phyloP scores from a whole-genome alignment of 257 asterid genomes.

The Ligustrum vulgare region DNA sequence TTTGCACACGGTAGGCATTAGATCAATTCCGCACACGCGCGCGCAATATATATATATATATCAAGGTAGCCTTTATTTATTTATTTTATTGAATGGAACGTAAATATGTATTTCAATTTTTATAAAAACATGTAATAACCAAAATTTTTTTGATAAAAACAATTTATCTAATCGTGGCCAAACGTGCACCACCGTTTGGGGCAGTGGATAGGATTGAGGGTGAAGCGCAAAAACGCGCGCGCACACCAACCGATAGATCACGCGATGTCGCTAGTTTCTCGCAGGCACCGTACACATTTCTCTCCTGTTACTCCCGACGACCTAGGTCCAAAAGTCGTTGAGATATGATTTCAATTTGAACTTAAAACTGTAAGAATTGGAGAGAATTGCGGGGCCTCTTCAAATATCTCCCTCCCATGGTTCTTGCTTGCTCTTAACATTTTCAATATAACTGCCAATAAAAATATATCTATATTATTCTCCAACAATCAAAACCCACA shows the following conservation, averaged over 20 bases:
- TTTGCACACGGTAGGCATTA: too few relatives aligned
- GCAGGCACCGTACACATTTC: not conserved
- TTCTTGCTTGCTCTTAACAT: not conserved
- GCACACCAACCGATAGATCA: not conserved
- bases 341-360: not conserved
- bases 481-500: conserved; percentile 10
- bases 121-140: too few relatives aligned
- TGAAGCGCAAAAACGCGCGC: not conserved
- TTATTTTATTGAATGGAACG: too few relatives aligned
- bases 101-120: too few relatives aligned
- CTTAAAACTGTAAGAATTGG: not conserved
- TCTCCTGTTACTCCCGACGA: not conserved
- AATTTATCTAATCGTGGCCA: not conserved
- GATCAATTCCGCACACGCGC: too few relatives aligned
- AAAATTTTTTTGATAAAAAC: too few relatives aligned
- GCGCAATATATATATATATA: too few relatives aligned
- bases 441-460: conserved; percentile 26
- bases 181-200: not conserved
- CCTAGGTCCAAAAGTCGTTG: not conserved
- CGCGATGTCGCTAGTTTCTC: not conserved
- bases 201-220: not conserved
- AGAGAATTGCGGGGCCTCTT: conserved; percentile 32
- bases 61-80: too few relatives aligned
- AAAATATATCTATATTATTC: conserved; percentile 8
- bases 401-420: conserved; percentile 31